These are phyloP conservation scores for Thielaviopsis populi DNA, from an alignment of 2,329 filamentous ascomycete genomes.

Conservation along the genomic window DNA sequence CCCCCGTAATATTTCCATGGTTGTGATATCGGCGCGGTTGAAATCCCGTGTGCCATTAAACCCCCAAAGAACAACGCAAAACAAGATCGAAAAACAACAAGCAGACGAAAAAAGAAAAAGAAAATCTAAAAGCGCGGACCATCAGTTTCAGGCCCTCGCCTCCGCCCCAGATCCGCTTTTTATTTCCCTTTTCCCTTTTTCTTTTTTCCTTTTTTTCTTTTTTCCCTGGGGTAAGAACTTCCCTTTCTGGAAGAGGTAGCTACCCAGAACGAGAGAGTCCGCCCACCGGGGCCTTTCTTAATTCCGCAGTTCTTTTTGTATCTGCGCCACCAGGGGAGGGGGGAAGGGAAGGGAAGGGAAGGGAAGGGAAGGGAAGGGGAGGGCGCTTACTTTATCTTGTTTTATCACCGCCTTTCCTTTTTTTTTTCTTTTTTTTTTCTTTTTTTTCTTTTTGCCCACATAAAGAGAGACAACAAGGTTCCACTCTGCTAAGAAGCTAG, in stretches of 20 bases:
- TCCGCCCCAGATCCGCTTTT: not conserved
- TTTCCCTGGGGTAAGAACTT: not conserved
- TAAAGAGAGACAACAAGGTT: not conserved
- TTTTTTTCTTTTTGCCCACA: not conserved
- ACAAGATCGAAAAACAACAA: not conserved
- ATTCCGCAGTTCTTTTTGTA: not conserved
- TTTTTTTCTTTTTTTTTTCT: not conserved
- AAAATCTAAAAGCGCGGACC: not conserved
- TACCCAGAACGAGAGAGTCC: not conserved
- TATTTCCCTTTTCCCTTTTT: not conserved
- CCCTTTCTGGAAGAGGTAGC: not conserved
- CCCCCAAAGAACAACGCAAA: not conserved
- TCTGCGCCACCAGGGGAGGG: not conserved
- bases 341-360: too few relatives aligned
- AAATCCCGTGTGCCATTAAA: too few relatives aligned
- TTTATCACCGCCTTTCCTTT: not conserved
- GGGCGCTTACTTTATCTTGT: not conserved
- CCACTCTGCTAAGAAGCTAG: not conserved
- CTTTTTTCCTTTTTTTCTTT: not conserved
- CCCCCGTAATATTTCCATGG: too few relatives aligned
- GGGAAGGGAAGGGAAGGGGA: too few relatives aligned
- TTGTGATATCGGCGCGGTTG: too few relatives aligned
- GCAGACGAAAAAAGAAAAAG: not conserved
- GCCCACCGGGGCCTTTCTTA: not conserved
- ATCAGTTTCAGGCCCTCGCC: slow-evolving; percentile 2